A percentile compares a stretch with the other conserved stretches of the same genome.
These are phyloP conservation scores for Tricladium varicosporioides DNA, from an alignment of 2,329 filamentous ascomycete species.

Conservation along the genomic window DNA sequence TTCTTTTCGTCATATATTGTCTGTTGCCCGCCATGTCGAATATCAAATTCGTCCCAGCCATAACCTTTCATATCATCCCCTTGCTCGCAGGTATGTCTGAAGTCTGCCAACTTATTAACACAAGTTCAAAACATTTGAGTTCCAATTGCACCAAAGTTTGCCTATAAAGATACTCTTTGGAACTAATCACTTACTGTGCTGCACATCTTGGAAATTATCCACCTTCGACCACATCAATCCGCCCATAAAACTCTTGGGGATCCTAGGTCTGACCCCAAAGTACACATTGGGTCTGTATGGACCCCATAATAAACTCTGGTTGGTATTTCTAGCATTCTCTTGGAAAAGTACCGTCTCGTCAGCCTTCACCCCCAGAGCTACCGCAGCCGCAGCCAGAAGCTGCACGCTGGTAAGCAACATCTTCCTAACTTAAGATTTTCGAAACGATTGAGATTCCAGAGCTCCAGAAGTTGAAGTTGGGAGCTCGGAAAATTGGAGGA, in stretches of 20 bases:
- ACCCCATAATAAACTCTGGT: slow-evolving; percentile 91
- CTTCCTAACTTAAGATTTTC: slow-evolving; percentile 15
- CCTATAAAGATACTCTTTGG: neutral
- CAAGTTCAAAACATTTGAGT: neutral
- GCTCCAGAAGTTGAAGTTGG: slow-evolving; percentile 20
- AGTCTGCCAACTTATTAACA: slow-evolving; percentile 51
- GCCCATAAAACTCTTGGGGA: slow-evolving; percentile 77
- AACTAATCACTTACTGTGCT: slow-evolving; percentile 60
- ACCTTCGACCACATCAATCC: slow-evolving; percentile 88
- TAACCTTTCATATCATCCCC: slow-evolving; percentile 92
- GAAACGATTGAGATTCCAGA: slow-evolving; percentile 16
- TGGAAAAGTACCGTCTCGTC: slow-evolving; percentile 30
- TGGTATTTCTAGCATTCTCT: slow-evolving; percentile 48
- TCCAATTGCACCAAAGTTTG: neutral
- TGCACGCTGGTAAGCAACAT: slow-evolving; percentile 23
- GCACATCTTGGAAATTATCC: slow-evolving; percentile 73
- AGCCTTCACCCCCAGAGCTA: slow-evolving; percentile 24
- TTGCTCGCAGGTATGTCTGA: slow-evolving; percentile 95
- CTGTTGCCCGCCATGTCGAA: slow-evolving; percentile 81
- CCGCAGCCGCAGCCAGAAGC: slow-evolving; percentile 9
- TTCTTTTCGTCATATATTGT: slow-evolving; percentile 90
- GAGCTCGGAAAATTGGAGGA: slow-evolving; percentile 13
- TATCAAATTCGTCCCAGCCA: slow-evolving; percentile 97
- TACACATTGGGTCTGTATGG: slow-evolving; percentile 93
- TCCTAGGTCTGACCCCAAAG: slow-evolving; percentile 81